Evolutionary conservation across 176 grass and related monocot species (phyloP).

Genomic region (Dactylis glomerata): DNA sequence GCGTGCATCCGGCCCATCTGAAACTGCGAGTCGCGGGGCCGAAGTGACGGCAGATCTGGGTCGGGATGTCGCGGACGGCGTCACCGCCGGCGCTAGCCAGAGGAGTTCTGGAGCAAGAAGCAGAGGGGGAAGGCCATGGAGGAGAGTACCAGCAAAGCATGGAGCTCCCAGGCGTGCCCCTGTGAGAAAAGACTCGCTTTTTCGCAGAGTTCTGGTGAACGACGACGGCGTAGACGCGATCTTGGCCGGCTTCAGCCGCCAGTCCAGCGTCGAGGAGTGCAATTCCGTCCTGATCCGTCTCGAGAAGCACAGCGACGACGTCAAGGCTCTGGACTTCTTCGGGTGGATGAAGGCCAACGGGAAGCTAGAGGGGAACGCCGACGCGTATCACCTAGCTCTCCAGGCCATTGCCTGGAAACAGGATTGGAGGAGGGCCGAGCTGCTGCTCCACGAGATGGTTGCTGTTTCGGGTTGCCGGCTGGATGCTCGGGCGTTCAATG

Average conservation of each 20-base stretch:
- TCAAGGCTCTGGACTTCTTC: slow-evolving; percentile 62
- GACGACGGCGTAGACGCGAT: slow-evolving; percentile 12
- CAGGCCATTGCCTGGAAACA: slow-evolving; percentile 78
- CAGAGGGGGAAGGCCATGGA: slow-evolving; percentile 40
- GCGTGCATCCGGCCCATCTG: slow-evolving; percentile 27
- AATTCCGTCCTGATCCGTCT: slow-evolving; percentile 66
- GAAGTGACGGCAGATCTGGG: background rate
- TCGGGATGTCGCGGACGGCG: background rate
- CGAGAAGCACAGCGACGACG: slow-evolving; percentile 63
- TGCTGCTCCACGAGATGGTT: slow-evolving; percentile 70
- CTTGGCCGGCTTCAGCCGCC: slow-evolving; percentile 32
- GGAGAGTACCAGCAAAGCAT: slow-evolving; percentile 11
- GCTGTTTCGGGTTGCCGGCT: slow-evolving; percentile 44
- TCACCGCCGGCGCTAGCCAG: background rate
- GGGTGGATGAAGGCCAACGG: slow-evolving; percentile 74
- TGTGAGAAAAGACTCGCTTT: slow-evolving; percentile 21
- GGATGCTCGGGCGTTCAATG: slow-evolving; percentile 67
- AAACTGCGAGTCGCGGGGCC: background rate
- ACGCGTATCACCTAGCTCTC: slow-evolving; percentile 75
- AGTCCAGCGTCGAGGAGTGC: slow-evolving; percentile 63
- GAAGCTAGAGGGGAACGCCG: slow-evolving; percentile 60
- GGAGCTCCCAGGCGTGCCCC: slow-evolving; percentile 10
- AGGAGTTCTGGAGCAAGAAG: slow-evolving; percentile 9
- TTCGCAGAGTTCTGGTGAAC: slow-evolving; percentile 8
- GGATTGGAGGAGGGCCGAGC: slow-evolving; percentile 66